Percentiles rank a stretch among this genome's conserved stretches.
Conservation (phyloP, 208 protist genomes). For the Acanthamoeba culbertsoni region DNA sequence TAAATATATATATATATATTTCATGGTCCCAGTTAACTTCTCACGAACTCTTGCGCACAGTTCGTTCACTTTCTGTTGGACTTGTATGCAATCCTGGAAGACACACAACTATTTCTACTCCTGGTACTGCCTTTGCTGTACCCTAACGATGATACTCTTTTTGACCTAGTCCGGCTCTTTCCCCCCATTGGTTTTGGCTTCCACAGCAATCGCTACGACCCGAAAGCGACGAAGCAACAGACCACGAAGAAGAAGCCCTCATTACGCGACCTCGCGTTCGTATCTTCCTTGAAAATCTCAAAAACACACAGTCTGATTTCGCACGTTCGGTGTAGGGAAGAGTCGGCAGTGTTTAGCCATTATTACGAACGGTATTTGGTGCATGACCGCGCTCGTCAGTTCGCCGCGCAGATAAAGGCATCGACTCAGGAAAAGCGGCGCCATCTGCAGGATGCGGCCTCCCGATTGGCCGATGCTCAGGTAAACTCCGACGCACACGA, state of each 20-base stretch:
- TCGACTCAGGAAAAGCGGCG: not conserved
- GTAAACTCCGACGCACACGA: not conserved
- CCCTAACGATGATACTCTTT: not conserved
- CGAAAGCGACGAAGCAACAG: not conserved
- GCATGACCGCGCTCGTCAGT: not conserved
- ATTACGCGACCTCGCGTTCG: not conserved
- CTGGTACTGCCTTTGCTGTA: not conserved
- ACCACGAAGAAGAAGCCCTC: not conserved
- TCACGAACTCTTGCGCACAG: not conserved
- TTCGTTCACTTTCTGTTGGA: conserved; percentile 13
- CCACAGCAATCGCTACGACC: not conserved
- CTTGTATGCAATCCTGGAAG: not conserved
- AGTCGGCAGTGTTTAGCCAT: not conserved
- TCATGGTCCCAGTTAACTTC: not conserved
- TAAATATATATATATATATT: not conserved
- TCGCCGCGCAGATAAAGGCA: not conserved
- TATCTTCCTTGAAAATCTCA: too few relatives aligned
- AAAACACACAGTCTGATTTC: too few relatives aligned
- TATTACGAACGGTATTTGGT: not conserved
- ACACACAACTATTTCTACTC: conserved; percentile 42
- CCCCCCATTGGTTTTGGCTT: not conserved
- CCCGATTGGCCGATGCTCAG: not conserved
- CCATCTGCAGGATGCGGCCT: not conserved
- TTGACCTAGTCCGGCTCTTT: not conserved
- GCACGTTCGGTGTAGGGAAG: not conserved